phyloP scores from a whole-genome alignment of 257 asterid species.

The Datura wrightii region DNA sequence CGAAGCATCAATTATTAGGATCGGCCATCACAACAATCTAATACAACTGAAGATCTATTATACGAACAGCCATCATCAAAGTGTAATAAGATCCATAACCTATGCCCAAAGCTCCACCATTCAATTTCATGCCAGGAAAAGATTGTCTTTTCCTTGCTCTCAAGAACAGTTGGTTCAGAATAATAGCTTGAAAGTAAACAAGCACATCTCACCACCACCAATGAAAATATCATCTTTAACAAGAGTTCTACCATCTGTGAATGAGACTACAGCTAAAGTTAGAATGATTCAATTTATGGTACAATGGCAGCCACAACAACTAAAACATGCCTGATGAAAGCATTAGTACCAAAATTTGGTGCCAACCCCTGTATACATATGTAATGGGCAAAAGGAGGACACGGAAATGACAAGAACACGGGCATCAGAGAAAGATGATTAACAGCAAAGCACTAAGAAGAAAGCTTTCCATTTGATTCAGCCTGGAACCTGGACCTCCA shows the following conservation, averaged over 20 bases:
- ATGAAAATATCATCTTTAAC: conserved; percentile 32
- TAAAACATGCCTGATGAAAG: conserved; percentile 33
- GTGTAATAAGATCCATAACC: too few species aligned
- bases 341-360: conserved; percentile 40
- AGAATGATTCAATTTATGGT: conserved; percentile 34
- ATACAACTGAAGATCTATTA: background rate
- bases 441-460: conserved; percentile 41
- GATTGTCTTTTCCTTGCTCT: background rate
- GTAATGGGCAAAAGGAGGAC: conserved; percentile 30
- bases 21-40: background rate
- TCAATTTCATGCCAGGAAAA: background rate
- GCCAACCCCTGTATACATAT: conserved; percentile 39
- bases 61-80: background rate
- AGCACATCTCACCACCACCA: conserved; percentile 24
- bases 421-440: conserved; percentile 29
- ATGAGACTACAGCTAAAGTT: conserved; percentile 34
- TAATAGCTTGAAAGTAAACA: conserved; percentile 6
- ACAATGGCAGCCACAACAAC: conserved; percentile 38
- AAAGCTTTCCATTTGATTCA: conserved; percentile 34
- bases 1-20: background rate
- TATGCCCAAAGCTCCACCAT: background rate
- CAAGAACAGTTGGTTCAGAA: background rate
- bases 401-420: conserved; percentile 32
- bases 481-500: conserved; percentile 37
- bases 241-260: conserved; percentile 34